Conservation (phyloP, 2,329 filamentous ascomycete species). For the Hypoxylon rubiginosum region DNA sequence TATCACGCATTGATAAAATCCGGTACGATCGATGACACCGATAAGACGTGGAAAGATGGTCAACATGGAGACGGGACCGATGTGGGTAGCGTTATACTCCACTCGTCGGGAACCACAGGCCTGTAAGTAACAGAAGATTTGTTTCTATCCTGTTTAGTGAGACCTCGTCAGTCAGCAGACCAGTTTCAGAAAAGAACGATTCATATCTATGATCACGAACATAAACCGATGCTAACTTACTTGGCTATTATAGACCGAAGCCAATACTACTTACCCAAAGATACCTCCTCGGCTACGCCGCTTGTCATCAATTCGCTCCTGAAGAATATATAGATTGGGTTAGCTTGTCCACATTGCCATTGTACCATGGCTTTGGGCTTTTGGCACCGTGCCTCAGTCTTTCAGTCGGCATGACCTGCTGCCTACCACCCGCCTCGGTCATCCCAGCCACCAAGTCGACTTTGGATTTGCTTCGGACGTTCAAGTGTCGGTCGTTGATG, state of each 20-base stretch:
- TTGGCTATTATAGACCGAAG: slow-evolving; percentile 46
- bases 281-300: slow-evolving; percentile 49
- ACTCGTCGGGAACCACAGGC: slow-evolving; percentile 55
- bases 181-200: neutral
- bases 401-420: slow-evolving; percentile 49
- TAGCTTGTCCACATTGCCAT: slow-evolving; percentile 53
- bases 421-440: slow-evolving; percentile 47
- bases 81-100: slow-evolving; percentile 48
- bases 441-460: slow-evolving; percentile 47
- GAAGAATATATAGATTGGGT: slow-evolving; percentile 40
- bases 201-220: neutral
- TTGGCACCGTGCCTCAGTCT: slow-evolving; percentile 51
- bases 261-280: slow-evolving; percentile 52
- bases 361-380: slow-evolving; percentile 55
- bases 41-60: neutral
- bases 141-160: neutral
- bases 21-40: neutral
- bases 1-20: slow-evolving; percentile 4
- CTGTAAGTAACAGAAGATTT: slow-evolving; percentile 24
- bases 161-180: neutral
- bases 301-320: slow-evolving; percentile 46
- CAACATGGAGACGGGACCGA: slow-evolving; percentile 41
- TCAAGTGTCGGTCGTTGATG: slow-evolving; percentile 49
- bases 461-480: slow-evolving; percentile 43
- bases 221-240: neutral